These are phyloP conservation scores for Botrytis sinoallii DNA, from an alignment of 2,329 filamentous ascomycete genomes.

Conservation along the genomic window DNA sequence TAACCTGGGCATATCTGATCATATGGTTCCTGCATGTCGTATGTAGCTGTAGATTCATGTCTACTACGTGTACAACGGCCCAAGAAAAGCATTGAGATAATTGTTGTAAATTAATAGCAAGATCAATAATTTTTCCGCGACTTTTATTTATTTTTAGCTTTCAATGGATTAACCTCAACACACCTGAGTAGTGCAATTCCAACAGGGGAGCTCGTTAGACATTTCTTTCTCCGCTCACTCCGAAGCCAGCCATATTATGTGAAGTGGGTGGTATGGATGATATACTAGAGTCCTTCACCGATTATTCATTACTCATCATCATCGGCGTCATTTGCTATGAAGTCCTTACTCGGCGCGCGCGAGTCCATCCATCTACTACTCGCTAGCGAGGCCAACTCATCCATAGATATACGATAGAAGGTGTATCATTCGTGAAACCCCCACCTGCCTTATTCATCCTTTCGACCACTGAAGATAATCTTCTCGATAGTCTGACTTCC, in stretches of 20 bases:
- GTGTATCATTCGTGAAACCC: neutral
- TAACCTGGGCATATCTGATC: constrained; percentile 3
- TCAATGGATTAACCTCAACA: neutral
- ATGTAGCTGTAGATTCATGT: neutral
- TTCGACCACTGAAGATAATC: neutral
- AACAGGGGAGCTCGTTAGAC: neutral
- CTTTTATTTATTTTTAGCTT: neutral
- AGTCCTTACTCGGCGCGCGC: neutral
- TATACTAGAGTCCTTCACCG: neutral
- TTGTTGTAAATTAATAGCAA: neutral
- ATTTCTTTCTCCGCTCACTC: neutral
- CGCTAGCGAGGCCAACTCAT: neutral
- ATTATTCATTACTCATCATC: neutral
- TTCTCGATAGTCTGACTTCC: neutral
- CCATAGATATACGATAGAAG: constrained; percentile 1
- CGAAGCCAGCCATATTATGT: neutral
- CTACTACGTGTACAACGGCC: neutral
- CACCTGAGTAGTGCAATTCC: neutral
- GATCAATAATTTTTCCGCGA: neutral
- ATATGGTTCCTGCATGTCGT: constrained; percentile 12
- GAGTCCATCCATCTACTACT: neutral
- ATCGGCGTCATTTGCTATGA: neutral
- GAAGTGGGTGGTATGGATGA: neutral
- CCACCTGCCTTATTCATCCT: neutral
- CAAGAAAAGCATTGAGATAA: neutral